Conservation (phyloP, 805 yeast species). For the Lipomyces yamadae region DNA sequence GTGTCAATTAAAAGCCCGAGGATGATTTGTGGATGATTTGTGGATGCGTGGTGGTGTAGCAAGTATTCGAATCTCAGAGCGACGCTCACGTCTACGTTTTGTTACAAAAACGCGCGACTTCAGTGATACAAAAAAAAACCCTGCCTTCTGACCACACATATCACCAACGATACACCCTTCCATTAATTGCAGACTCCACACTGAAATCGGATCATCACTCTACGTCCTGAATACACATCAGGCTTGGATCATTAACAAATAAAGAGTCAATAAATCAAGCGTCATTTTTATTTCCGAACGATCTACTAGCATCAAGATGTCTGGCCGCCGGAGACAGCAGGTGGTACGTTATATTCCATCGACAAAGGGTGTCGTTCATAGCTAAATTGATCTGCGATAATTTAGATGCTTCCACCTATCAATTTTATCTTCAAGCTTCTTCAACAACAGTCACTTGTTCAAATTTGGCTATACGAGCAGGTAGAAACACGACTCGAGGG, state of each 20-base stretch:
- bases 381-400: background rate
- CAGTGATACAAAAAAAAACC: background rate
- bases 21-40: background rate
- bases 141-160: background rate
- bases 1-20: background rate
- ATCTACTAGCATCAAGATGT: conserved; percentile 42
- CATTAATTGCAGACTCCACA: background rate
- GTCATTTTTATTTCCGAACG: too few relatives aligned
- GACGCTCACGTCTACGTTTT: background rate
- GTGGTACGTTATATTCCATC: conserved; percentile 45
- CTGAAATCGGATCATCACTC: background rate
- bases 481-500: conserved; percentile 78
- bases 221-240: background rate
- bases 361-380: background rate
- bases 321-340: conserved; percentile 53
- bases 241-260: background rate
- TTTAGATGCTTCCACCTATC: conserved; percentile 83
- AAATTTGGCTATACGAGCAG: conserved; percentile 91
- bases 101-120: background rate
- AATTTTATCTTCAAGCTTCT: conserved; percentile 84
- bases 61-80: background rate
- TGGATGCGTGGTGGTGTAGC: background rate
- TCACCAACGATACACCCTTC: too few relatives aligned
- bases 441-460: conserved; percentile 78
- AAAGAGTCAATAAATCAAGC: background rate